A percentile compares a stretch with the other conserved stretches of the same genome.
Conservation (phyloP, 2,329 filamentous ascomycete genomes). For the Emmonsiellopsis sp. region DNA sequence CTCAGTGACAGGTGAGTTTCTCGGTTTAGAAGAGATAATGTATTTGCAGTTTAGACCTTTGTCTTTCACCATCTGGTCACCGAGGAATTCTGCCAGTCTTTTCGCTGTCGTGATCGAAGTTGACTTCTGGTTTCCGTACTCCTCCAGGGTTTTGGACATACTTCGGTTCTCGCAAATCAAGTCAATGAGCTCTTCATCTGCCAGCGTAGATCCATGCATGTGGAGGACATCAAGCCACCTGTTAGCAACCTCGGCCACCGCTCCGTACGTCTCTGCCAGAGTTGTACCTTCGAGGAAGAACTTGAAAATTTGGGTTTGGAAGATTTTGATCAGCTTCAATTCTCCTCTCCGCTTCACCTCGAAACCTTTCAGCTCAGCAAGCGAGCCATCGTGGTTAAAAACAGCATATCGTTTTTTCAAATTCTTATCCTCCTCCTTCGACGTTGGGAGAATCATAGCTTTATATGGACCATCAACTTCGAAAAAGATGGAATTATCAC, state of each 20-base stretch:
- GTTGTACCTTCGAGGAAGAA: slow-evolving; percentile 93
- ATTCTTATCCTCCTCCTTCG: slow-evolving; percentile 98
- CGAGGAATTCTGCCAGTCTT: slow-evolving; percentile 88
- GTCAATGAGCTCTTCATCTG: slow-evolving; percentile 95
- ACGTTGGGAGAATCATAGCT: slow-evolving; percentile 94
- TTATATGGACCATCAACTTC: slow-evolving; percentile 97
- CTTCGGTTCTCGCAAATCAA: slow-evolving; percentile 99
- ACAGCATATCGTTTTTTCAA: slow-evolving; percentile 98
- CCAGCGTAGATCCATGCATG: slow-evolving; percentile 76
- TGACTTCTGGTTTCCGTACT: slow-evolving; percentile 92
- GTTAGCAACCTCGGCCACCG: slow-evolving; percentile 91
- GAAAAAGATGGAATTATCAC: slow-evolving; percentile 99
- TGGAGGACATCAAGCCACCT: slow-evolving; percentile 93
- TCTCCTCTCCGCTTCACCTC: slow-evolving; percentile 96
- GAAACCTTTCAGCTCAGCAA: slow-evolving; percentile 94
- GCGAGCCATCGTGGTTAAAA: slow-evolving; percentile 93
- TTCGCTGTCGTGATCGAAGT: slow-evolving; percentile 98
- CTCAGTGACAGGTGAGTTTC: slow-evolving; percentile 86
- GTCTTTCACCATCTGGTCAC: slow-evolving; percentile 98
- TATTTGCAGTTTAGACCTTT: slow-evolving; percentile 99
- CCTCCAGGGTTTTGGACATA: slow-evolving; percentile 94
- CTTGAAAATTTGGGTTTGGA: slow-evolving; percentile 98
- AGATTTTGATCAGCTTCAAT: slow-evolving; percentile 98
- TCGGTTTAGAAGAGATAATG: slow-evolving; percentile 84
- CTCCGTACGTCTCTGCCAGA: slow-evolving; percentile 75